Conservation (phyloP, 768 basidiomycete species). For the Pisolithus albus region DNA sequence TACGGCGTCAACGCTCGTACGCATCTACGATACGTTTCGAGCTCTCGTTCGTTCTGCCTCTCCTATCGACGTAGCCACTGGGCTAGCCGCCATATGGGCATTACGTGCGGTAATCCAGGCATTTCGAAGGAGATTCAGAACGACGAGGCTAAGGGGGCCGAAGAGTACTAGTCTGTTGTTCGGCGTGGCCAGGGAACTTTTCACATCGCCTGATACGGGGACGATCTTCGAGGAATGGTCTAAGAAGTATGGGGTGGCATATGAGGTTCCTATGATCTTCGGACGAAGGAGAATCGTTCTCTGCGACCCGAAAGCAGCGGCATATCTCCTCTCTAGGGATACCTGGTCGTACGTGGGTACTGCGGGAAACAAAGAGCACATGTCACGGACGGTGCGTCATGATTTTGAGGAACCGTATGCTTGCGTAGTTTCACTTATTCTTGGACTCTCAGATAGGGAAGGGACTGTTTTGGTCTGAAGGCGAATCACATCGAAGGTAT, state of each 20-base stretch:
- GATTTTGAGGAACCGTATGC: not conserved
- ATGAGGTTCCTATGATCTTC: conserved; percentile 29
- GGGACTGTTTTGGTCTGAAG: not conserved
- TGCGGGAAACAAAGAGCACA: conserved; percentile 27
- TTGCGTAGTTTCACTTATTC: not conserved
- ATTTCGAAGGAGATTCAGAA: not conserved
- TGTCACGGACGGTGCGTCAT: conserved; percentile 22
- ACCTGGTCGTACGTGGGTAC: conserved; percentile 40
- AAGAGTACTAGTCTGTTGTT: not conserved
- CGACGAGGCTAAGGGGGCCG: not conserved
- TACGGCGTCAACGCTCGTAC: too few relatives aligned
- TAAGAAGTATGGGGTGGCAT: conserved; percentile 39
- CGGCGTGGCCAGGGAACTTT: not conserved
- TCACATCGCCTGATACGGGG: not conserved
- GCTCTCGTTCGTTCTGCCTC: too few relatives aligned
- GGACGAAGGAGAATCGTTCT: conserved; percentile 31
- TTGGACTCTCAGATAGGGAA: conserved; percentile 19
- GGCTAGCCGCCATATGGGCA: not conserved
- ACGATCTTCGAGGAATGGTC: conserved; percentile 38
- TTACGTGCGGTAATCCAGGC: not conserved
- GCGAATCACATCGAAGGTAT: not conserved
- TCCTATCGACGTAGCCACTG: not conserved
- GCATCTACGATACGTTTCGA: too few relatives aligned
- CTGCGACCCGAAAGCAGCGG: conserved; percentile 40
- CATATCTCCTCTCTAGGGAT: conserved; percentile 44